phyloP scores from a whole-genome alignment of 208 protist species.

The Cochliopodium minus region DNA sequence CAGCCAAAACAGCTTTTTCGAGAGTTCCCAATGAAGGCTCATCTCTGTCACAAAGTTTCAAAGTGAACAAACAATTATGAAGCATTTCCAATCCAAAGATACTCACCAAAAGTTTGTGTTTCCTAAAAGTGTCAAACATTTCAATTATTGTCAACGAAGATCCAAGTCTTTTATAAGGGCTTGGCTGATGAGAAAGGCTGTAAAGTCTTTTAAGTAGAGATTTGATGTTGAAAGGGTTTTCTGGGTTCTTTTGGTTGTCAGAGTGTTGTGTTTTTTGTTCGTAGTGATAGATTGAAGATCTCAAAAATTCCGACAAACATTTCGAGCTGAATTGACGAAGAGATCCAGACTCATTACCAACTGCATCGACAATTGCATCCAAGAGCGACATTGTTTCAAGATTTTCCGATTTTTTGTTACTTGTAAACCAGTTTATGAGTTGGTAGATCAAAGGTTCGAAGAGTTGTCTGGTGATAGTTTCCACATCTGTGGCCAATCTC shows the following conservation, averaged over 20 bases:
- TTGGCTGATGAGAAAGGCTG: conserved; percentile 29
- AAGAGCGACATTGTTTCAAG: conserved; percentile 35
- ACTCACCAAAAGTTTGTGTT: conserved; percentile 9
- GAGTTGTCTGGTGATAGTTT: conserved; percentile 32
- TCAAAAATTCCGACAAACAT: conserved; percentile 34
- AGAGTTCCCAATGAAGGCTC: conserved; percentile 6
- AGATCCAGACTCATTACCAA: conserved; percentile 11
- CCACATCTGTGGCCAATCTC: conserved; percentile 35
- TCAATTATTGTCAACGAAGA: conserved; percentile 20
- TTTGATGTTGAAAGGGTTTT: conserved; percentile 16
- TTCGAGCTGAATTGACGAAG: conserved; percentile 33
- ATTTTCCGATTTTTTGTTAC: conserved; percentile 22
- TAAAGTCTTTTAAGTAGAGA: conserved; percentile 35
- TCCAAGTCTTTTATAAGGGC: conserved; percentile 30
- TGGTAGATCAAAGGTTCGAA: conserved; percentile 48
- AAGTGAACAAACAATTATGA: conserved; percentile 21
- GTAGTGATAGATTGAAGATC: conserved; percentile 33
- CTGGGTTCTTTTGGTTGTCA: conserved; percentile 16
- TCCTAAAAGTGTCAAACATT: conserved; percentile 19
- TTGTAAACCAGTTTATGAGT: conserved; percentile 52
- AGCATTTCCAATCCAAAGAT: conserved; percentile 31
- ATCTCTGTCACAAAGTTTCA: conserved; percentile 20
- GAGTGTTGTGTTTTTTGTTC: conserved; percentile 4
- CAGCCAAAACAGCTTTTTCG: neutral
- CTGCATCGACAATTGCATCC: conserved; percentile 29